Evolutionary conservation across 106 monocot genomes (phyloP), one percentile per base, ranked within the genome.

Genomic region (Posidonia australis): DNA sequence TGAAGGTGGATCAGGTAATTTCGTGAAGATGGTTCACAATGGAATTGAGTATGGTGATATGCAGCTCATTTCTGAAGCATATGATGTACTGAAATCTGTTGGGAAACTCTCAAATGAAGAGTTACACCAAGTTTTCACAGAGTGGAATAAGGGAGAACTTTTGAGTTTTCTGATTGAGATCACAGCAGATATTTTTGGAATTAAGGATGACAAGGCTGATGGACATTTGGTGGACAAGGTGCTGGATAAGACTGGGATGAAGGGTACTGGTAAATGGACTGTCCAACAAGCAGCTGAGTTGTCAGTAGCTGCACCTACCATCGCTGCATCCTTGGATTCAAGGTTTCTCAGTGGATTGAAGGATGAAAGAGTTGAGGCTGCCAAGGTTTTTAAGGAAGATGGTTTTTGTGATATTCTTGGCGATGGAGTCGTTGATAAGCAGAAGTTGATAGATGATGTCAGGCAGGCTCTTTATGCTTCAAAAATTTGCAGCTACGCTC

Each of bases 11-110:
- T 18, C 74, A 43, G 74, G 74, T 20, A 66, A 74, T 58, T 74
- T 66, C 59, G 74, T 74, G 22, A 74, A 74, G 74, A 74, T 74
- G 74, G 74, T 74, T 10, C 74, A 74, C 66, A 74, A 74, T 63
- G 74, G 74, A 29, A 74, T 74, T 31, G 74, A 74, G 58, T 74
- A 74, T 48, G 74, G 74, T 12, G 74, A 74, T 57, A 74, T 74
- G 74, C 74, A 74, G 60, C 66, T 74, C 16, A 74, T 74, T 29
- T 64, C 66, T 21, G 74, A 74, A 47, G 74, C 74, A 46, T 74
- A 74, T 47, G 66, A 74, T 44, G 65, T 74, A 58, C 74, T 74
- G n/a, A 46, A 36, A 32, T 25, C 58, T 16, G 74, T 66, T 7
- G 74, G 58, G 14, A 65, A 66, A 22, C 59, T 74, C n/a, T 47